These are phyloP conservation scores for Schizonepeta tenuifolia DNA, from an alignment of 257 asterid genomes.

Conservation along the genomic window DNA sequence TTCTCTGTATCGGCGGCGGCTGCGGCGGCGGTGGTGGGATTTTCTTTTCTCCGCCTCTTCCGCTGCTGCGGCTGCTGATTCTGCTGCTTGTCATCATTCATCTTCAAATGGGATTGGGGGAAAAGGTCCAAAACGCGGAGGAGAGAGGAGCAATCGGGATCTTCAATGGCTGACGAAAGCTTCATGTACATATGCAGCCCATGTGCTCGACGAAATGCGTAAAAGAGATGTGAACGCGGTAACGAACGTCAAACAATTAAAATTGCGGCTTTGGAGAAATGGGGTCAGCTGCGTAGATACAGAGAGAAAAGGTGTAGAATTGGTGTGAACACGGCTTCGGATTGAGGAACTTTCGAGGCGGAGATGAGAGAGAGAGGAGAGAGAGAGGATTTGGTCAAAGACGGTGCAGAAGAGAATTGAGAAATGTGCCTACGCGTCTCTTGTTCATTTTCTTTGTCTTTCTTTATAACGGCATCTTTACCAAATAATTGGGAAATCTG, in stretches of 20 bases:
- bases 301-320: neutral
- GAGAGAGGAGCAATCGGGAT: slow-evolving; percentile 19
- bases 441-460: slow-evolving; percentile 18
- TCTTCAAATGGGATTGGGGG: slow-evolving; percentile 31
- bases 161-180: neutral
- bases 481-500: too few species aligned
- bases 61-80: slow-evolving; percentile 29
- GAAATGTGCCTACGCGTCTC: slow-evolving; percentile 34
- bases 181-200: slow-evolving; percentile 35
- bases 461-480: neutral
- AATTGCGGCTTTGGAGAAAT: slow-evolving; percentile 35
- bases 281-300: slow-evolving; percentile 24
- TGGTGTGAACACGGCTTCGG: slow-evolving; percentile 54
- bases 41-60: slow-evolving; percentile 50
- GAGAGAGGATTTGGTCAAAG: slow-evolving; percentile 29
- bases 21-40: neutral
- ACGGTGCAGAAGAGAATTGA: slow-evolving; percentile 34
- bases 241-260: slow-evolving; percentile 28
- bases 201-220: slow-evolving; percentile 47
- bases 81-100: slow-evolving; percentile 50
- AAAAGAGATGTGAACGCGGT: slow-evolving; percentile 53
- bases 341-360: slow-evolving; percentile 44
- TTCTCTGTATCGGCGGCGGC: slow-evolving; percentile 30
- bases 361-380: neutral
- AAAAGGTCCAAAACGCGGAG: neutral